phyloP scores from a whole-genome alignment of 2,329 filamentous ascomycete species.

The Fusarium siculi region DNA sequence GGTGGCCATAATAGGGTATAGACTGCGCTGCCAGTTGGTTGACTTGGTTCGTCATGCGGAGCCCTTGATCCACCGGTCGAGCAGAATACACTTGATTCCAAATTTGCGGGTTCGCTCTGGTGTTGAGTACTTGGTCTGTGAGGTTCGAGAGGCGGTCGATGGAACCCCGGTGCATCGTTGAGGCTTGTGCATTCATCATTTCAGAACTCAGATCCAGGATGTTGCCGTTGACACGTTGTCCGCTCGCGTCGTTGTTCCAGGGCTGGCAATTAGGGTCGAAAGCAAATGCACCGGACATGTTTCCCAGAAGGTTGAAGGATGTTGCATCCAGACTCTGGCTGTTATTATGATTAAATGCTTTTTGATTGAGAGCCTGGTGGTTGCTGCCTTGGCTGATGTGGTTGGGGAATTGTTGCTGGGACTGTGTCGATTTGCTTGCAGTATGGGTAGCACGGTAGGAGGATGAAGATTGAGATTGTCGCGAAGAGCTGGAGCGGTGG shows the following conservation, averaged over 20 bases:
- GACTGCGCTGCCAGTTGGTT: conserved; percentile 45
- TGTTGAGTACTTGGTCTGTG: conserved; percentile 44
- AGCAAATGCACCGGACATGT: conserved; percentile 50
- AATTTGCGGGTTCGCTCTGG: conserved; percentile 44
- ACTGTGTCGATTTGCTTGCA: conserved; percentile 58
- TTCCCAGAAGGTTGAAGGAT: conserved; percentile 44
- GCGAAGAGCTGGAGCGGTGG: conserved; percentile 65
- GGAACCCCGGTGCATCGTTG: conserved; percentile 50
- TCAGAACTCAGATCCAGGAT: conserved; percentile 45
- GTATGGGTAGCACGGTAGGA: conserved; percentile 48
- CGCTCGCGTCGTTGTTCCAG: conserved; percentile 53
- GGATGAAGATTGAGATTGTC: conserved; percentile 55
- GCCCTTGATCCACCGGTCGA: conserved; percentile 52
- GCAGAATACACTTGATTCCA: conserved; percentile 53
- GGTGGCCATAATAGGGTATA: conserved; percentile 46
- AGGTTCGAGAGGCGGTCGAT: conserved; percentile 52
- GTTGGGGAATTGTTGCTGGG: conserved; percentile 55
- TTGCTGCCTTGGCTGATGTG: conserved; percentile 57
- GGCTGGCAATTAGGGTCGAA: conserved; percentile 59
- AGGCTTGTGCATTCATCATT: conserved; percentile 40
- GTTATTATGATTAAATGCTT: conserved; percentile 42
- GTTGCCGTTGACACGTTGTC: conserved; percentile 42
- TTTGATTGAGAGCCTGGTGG: conserved; percentile 48
- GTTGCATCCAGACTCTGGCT: conserved; percentile 48
- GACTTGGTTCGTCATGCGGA: conserved; percentile 46